Percentiles rank a stretch among this genome's conserved stretches.
phyloP scores from a whole-genome alignment of 106 monocot genomes.

The Phalaenopsis equestris region DNA sequence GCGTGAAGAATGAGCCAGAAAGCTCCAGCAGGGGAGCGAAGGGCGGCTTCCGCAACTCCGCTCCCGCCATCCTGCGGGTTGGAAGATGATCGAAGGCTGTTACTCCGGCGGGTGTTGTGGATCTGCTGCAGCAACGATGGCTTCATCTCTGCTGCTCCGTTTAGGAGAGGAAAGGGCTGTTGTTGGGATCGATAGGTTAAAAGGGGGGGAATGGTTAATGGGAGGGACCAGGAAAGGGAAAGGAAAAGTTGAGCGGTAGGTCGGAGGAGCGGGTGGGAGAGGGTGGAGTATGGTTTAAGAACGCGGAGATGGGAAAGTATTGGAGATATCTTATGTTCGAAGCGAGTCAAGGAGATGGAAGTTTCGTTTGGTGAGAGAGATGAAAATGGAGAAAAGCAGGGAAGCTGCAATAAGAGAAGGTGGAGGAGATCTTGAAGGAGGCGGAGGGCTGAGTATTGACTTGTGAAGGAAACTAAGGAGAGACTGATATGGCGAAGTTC shows the following conservation, averaged over 20 bases:
- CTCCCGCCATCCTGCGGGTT: background rate
- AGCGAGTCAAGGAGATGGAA: background rate
- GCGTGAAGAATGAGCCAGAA: slow-evolving; percentile 62
- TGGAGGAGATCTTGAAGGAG: background rate
- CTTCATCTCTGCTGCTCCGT: slow-evolving; percentile 9
- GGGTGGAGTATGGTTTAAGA: slow-evolving; percentile 7
- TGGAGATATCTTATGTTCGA: background rate
- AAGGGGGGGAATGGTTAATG: background rate
- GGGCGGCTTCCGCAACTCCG: background rate
- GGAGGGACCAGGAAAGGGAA: background rate
- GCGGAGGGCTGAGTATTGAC: background rate
- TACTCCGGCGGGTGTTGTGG: slow-evolving; percentile 13
- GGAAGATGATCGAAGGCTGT: slow-evolving; percentile 18
- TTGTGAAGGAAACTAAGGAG: too few species aligned
- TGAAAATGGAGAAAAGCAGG: background rate
- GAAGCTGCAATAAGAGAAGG: background rate
- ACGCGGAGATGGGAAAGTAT: background rate
- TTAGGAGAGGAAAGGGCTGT: background rate
- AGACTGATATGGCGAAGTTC: too few species aligned
- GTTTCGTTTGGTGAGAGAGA: background rate
- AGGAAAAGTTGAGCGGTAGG: slow-evolving; percentile 10
- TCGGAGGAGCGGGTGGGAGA: slow-evolving; percentile 7
- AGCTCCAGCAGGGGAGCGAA: slow-evolving; percentile 19
- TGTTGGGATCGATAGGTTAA: background rate
- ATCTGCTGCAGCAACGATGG: slow-evolving; percentile 7